Base-by-base conservation (phyloP, 352 stramenopile species). In the Pythium biforme region DNA sequence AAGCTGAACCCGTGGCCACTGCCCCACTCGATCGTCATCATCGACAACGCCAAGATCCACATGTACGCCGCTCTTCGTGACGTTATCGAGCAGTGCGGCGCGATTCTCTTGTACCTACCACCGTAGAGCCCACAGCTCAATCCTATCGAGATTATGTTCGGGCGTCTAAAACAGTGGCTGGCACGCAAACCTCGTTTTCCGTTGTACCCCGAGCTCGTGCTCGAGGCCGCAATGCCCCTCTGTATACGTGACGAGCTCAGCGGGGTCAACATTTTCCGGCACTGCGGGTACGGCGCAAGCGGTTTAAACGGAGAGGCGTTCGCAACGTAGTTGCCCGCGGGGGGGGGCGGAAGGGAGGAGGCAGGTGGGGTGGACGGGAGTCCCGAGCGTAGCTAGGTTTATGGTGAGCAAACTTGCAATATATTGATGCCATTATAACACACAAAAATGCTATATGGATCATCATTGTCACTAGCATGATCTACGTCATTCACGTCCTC, bases 11-110 rank as follows among this genome's bases (percentile, higher is more conserved):
- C 67, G 11, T 78, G 64, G 53, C 63, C 64, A 8, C 47, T 64
- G 4, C 64, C 68, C 14, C 51, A 58, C n/a, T 79, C 54, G 2
- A 71, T 75, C 46, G 69, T 73, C 1, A 51, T 71, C 19, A 26
- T 76, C 2, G 72, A 76, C 62, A 74, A 79, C 43, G 68, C 64
- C 2, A 70, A 69, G 19, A 78, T 74, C 15, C 68, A 78, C n/a
- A 69, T 73, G 68, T 72, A 66, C 20, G 4, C 14, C 14, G 58
- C 67, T 25, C 23, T 70, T 4, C 51, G 59, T 5, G 26, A 43
- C n/a, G 39, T 55, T 12, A 31, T 49, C 19, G 49, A 27, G 17
- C 19, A 29, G 48, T 40, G 53, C 31, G 15, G 26, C 8, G 64
- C 51, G 5, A 10, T 41, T 20, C 9, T 66, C 0, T 27, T 67